These are phyloP conservation scores for Leccinum longicurvipes DNA, from an alignment of 768 basidiomycete genomes.

Conservation along the genomic window DNA sequence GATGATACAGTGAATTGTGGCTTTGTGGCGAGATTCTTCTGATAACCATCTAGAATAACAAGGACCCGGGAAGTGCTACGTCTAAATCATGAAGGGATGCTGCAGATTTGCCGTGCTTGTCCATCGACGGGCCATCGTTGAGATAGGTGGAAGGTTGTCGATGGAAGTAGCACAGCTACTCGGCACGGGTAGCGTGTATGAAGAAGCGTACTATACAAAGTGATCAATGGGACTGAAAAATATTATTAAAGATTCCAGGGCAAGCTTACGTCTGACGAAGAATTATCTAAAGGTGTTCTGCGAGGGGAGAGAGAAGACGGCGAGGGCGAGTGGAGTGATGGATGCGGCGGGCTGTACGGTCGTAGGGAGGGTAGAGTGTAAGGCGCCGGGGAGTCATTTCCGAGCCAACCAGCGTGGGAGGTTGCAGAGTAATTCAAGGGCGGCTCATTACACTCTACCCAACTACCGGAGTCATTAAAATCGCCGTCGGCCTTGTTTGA, in stretches of 20 bases:
- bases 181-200: constrained; percentile 25
- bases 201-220: constrained; percentile 16
- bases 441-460: constrained; percentile 24
- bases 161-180: constrained; percentile 30
- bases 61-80: constrained; percentile 4
- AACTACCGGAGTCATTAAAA: constrained; percentile 18
- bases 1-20: constrained; percentile 16
- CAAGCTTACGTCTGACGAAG: constrained; percentile 26
- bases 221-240: constrained; percentile 6
- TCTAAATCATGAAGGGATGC: constrained; percentile 35
- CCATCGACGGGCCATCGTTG: constrained; percentile 37
- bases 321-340: constrained; percentile 26
- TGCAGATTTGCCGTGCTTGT: constrained; percentile 32
- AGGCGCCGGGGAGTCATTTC: constrained; percentile 26
- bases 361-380: constrained; percentile 30
- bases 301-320: constrained; percentile 25
- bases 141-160: constrained; percentile 34
- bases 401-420: constrained; percentile 28
- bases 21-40: constrained; percentile 6
- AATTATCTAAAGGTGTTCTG: constrained; percentile 21
- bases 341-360: constrained; percentile 28
- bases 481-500: constrained; percentile 11
- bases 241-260: background rate
- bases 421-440: constrained; percentile 17
- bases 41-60: constrained; percentile 2